Conservation (phyloP, 2,329 filamentous ascomycete genomes). For the Paramyrothecium roridum region DNA sequence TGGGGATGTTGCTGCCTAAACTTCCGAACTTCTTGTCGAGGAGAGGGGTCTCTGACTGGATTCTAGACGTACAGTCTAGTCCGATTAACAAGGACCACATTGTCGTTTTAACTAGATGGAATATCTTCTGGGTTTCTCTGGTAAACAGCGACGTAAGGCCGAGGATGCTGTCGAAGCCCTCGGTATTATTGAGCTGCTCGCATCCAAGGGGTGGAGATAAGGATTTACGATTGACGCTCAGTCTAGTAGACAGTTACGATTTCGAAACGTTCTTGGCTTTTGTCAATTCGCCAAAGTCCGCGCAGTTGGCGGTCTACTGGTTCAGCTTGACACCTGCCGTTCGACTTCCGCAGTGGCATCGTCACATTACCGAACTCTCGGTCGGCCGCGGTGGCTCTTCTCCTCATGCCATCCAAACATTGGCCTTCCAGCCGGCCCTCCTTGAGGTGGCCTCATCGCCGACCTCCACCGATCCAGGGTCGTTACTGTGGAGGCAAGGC, state of each 20-base stretch:
- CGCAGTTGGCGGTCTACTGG: slow-evolving; percentile 32
- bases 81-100: slow-evolving; percentile 44
- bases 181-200: slow-evolving; percentile 22
- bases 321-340: slow-evolving; percentile 20
- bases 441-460: slow-evolving; percentile 9
- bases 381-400: slow-evolving; percentile 4
- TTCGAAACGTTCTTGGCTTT: slow-evolving; percentile 24
- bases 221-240: slow-evolving; percentile 24
- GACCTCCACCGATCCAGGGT: slow-evolving; percentile 17
- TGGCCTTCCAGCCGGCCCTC: slow-evolving; percentile 23
- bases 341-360: slow-evolving; percentile 32
- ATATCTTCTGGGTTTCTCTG: slow-evolving; percentile 47
- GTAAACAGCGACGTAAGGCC: slow-evolving; percentile 10
- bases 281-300: slow-evolving; percentile 24
- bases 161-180: slow-evolving; percentile 9
- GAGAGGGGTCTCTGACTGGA: slow-evolving; percentile 27
- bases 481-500: slow-evolving; percentile 25
- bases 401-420: slow-evolving; percentile 14
- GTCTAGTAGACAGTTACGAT: slow-evolving; percentile 15
- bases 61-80: slow-evolving; percentile 55
- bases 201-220: slow-evolving; percentile 21
- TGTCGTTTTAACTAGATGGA: slow-evolving; percentile 55
- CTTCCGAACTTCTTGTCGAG: slow-evolving; percentile 20
- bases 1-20: slow-evolving; percentile 21
- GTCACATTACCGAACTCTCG: slow-evolving; percentile 26